phyloP scores from a whole-genome alignment of 192 early-diverging fungal species.

The Umbelopsis sp. region DNA sequence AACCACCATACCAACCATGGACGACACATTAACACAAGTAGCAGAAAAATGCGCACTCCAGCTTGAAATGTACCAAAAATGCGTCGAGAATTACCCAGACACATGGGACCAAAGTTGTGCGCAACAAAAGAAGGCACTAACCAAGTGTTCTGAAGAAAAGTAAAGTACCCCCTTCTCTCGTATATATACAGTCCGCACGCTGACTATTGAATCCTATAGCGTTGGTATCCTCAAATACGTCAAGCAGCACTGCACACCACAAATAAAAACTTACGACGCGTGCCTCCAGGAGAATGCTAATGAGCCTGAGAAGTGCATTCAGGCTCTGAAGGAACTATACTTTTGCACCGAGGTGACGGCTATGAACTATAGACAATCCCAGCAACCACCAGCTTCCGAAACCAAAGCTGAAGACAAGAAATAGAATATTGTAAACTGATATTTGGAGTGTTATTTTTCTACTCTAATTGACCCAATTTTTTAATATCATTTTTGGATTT shows the following conservation, averaged over 20 bases:
- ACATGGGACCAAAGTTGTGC: slow-evolving; percentile 58
- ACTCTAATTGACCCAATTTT: neutral
- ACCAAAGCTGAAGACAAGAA: slow-evolving; percentile 11
- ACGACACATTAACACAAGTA: slow-evolving; percentile 57
- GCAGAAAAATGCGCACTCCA: slow-evolving; percentile 60
- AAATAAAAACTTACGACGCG: slow-evolving; percentile 53
- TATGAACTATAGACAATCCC: slow-evolving; percentile 28
- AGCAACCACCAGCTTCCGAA: slow-evolving; percentile 24
- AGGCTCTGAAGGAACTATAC: slow-evolving; percentile 52
- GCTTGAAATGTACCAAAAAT: slow-evolving; percentile 55
- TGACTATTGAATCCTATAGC: slow-evolving; percentile 21
- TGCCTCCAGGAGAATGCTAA: slow-evolving; percentile 52
- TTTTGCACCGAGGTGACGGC: slow-evolving; percentile 53
- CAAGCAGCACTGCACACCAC: slow-evolving; percentile 52
- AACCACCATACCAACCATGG: slow-evolving; percentile 28
- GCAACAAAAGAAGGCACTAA: slow-evolving; percentile 54
- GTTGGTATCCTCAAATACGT: slow-evolving; percentile 61
- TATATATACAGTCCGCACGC: neutral
- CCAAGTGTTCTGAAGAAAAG: slow-evolving; percentile 63
- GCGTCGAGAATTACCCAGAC: slow-evolving; percentile 53
- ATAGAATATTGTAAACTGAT: neutral
- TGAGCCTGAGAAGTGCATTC: slow-evolving; percentile 50
- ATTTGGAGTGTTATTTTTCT: neutral
- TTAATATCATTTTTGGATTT: neutral
- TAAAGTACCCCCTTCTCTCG: slow-evolving; percentile 18